Conservation (phyloP, 768 basidiomycete species). For the Mycena albidolilacea region DNA sequence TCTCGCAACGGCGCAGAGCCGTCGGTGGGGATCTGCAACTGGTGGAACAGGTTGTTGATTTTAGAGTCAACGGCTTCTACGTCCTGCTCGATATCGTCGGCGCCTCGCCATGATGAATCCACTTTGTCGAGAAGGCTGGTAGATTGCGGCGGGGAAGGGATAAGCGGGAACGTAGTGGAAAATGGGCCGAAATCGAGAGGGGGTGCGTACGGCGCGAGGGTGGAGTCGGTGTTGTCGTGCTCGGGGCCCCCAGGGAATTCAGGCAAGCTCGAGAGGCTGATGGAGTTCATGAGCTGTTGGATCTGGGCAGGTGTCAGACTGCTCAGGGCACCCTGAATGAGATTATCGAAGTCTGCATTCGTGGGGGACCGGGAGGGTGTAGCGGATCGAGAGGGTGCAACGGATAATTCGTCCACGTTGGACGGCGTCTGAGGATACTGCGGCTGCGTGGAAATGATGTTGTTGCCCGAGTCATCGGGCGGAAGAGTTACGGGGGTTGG, state of each 20-base stretch:
- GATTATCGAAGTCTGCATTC: constrained; percentile 56
- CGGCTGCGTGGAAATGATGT: constrained; percentile 32
- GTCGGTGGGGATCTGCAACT: constrained; percentile 58
- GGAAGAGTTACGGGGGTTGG: constrained; percentile 44
- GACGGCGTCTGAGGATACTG: background rate
- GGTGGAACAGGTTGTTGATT: constrained; percentile 80
- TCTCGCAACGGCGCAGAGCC: constrained; percentile 49
- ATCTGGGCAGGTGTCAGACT: constrained; percentile 54
- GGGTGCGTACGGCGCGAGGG: constrained; percentile 47
- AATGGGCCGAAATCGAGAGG: constrained; percentile 41
- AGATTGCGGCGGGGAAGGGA: constrained; percentile 44
- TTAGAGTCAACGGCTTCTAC: constrained; percentile 79
- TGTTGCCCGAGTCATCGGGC: constrained; percentile 38
- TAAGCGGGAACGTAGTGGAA: constrained; percentile 23
- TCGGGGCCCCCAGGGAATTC: constrained; percentile 46
- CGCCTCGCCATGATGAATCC: constrained; percentile 70
- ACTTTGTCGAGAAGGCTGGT: constrained; percentile 56
- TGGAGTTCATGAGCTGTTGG: constrained; percentile 68
- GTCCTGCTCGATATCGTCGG: constrained; percentile 78
- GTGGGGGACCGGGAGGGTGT: constrained; percentile 45
- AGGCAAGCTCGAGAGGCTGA: constrained; percentile 52
- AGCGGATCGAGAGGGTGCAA: background rate
- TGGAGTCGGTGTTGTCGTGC: constrained; percentile 42
- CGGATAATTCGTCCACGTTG: constrained; percentile 41
- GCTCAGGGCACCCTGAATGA: constrained; percentile 56